Base-by-base conservation (phyloP, 139 green algal genomes). In the Micromonas pusilla region DNA sequence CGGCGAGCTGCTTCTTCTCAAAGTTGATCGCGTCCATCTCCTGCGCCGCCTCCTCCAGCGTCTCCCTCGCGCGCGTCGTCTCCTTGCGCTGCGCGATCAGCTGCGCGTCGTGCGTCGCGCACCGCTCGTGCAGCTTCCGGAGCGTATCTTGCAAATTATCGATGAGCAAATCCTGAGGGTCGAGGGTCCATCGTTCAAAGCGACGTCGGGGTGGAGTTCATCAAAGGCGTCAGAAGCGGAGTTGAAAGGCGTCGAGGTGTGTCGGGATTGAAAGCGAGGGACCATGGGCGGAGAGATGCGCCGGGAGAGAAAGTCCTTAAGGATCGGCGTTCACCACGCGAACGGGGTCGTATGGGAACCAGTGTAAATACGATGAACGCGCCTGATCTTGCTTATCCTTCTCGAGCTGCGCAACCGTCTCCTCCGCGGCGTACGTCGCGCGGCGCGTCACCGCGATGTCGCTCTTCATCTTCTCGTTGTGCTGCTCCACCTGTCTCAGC, bases 11-110 rank as follows among this genome's bases (percentile, higher is more conserved):
- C 81, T 92, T 91, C 87, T 96, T 96, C 86, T 97, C 91, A 83
- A 92, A 94, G 57, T 93, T 85, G 38, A 97, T 89, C 13, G 72
- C 77, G 83, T 94, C 91, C 92, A 96, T 96, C 77, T 96, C 91
- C 0, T 71, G 57, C 82, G 83, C 76, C 4, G 83, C 81, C 67
- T 80, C 68, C 9, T 21, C 53, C 38, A 87, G 78, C 28, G 82
- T 79, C 70, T 88, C 85, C 57, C 86, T 83, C 73, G 91, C 86
- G 19, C 85, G 87, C 0, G 82, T 71, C 45, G 90, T 94, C 82
- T 97, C 92, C 2, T 73, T 71, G 62, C 83, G 83, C 82, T 96
- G 92, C 28, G 88, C 91, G 70, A 87, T 82, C 60, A 89, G 75
- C 83, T 94, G 89, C 33, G 75, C 76, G 31, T 74, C 87, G 62